Conservation (phyloP, 164 flowering plant genomes). For the Hamamelis virginiana region DNA sequence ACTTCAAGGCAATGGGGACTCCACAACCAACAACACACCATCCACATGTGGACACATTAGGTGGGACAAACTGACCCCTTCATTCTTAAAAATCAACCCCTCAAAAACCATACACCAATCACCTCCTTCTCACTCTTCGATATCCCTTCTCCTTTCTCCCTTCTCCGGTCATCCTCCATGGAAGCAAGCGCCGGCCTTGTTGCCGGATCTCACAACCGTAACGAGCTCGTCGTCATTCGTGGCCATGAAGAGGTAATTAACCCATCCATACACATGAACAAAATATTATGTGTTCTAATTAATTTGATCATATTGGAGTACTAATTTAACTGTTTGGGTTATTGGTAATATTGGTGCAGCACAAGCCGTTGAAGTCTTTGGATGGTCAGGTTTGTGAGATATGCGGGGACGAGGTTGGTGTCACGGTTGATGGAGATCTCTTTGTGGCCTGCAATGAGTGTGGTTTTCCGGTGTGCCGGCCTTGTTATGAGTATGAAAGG, state of each 20-base stretch:
- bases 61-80: conserved; percentile 6
- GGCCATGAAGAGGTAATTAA: conserved; percentile 89
- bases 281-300: too few species aligned
- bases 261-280: neutral
- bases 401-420: conserved; percentile 85
- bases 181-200: conserved; percentile 95
- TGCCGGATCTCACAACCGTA: conserved; percentile 97
- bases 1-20: conserved; percentile 91
- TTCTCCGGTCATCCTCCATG: conserved; percentile 36
- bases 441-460: conserved; percentile 98
- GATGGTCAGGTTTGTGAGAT: conserved; percentile 95
- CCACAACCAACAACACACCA: conserved; percentile 61
- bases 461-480: conserved; percentile 96
- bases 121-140: neutral
- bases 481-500: conserved; percentile 97
- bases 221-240: conserved; percentile 94
- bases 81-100: conserved; percentile 6
- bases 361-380: conserved; percentile 74
- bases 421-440: conserved; percentile 83
- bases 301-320: neutral
- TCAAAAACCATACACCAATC: neutral
- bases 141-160: neutral
- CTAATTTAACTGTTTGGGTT: neutral
- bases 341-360: conserved; percentile 47
- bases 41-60: conserved; percentile 24